Evolutionary conservation across 2,329 filamentous ascomycete genomes (phyloP).

Genomic region (Rachicladosporium sp.): DNA sequence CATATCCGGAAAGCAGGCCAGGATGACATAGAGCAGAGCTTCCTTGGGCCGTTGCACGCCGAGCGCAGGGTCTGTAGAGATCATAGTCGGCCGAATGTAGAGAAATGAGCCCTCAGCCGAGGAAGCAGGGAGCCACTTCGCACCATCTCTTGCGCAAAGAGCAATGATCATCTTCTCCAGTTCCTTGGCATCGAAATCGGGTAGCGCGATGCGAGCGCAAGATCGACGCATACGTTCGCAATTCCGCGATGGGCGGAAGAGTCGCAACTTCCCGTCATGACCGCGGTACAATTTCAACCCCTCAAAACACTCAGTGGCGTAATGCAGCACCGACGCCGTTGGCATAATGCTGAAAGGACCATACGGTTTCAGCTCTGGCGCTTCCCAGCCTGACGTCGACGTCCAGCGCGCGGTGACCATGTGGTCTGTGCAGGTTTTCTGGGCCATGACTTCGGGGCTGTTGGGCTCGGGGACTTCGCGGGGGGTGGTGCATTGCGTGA

Average conservation of each 20-base stretch:
- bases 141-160: slow-evolving; percentile 60
- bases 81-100: slow-evolving; percentile 62
- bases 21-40: slow-evolving; percentile 75
- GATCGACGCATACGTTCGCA: slow-evolving; percentile 48
- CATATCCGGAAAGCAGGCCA: slow-evolving; percentile 31
- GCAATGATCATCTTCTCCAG: slow-evolving; percentile 61
- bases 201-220: slow-evolving; percentile 56
- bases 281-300: slow-evolving; percentile 63
- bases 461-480: slow-evolving; percentile 30
- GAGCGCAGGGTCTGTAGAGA: slow-evolving; percentile 67
- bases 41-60: slow-evolving; percentile 66
- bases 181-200: slow-evolving; percentile 57
- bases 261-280: slow-evolving; percentile 56
- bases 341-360: slow-evolving; percentile 68
- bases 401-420: slow-evolving; percentile 71
- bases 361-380: slow-evolving; percentile 64
- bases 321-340: slow-evolving; percentile 71
- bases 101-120: slow-evolving; percentile 53
- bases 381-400: slow-evolving; percentile 53
- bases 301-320: slow-evolving; percentile 86
- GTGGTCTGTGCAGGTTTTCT: slow-evolving; percentile 60
- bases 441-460: slow-evolving; percentile 25
- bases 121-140: slow-evolving; percentile 65
- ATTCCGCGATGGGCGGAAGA: slow-evolving; percentile 69
- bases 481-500: slow-evolving; percentile 29